phyloP scores from a whole-genome alignment of 2,329 filamentous ascomycete species.

The Elsinoe perseae region DNA sequence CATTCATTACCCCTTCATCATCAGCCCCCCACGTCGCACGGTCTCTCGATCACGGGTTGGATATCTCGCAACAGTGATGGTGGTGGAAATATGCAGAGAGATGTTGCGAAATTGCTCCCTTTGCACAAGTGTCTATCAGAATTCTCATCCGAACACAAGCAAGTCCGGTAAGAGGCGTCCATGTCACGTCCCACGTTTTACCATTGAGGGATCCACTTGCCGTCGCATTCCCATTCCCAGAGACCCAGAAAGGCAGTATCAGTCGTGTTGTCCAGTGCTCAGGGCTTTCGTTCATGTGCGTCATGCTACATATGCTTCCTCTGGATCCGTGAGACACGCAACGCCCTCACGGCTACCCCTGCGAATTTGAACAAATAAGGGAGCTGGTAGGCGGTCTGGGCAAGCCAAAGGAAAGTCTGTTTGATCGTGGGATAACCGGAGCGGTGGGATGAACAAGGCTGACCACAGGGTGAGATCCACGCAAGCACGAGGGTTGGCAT shows the following conservation, averaged over 20 bases:
- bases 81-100: background rate
- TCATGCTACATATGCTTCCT: slow-evolving; percentile 11
- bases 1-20: background rate
- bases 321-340: slow-evolving; percentile 11
- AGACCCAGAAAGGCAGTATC: background rate
- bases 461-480: slow-evolving; percentile 6
- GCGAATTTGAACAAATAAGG: slow-evolving; percentile 10
- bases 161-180: background rate
- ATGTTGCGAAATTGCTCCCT: background rate
- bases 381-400: slow-evolving; percentile 1
- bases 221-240: background rate
- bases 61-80: background rate
- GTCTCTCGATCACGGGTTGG: background rate
- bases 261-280: background rate
- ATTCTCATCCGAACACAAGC: background rate
- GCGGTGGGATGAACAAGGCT: slow-evolving; percentile 2
- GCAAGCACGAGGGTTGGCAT: slow-evolving; percentile 12
- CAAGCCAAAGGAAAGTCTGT: background rate
- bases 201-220: background rate
- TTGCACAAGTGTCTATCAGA: background rate
- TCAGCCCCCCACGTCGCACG: background rate
- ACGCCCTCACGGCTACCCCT: slow-evolving; percentile 14
- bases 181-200: slow-evolving; percentile 1
- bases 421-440: background rate
- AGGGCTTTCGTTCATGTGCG: background rate